Base-by-base conservation (phyloP, 2,329 filamentous ascomycete species). In the Exutisphaerella laricina region DNA sequence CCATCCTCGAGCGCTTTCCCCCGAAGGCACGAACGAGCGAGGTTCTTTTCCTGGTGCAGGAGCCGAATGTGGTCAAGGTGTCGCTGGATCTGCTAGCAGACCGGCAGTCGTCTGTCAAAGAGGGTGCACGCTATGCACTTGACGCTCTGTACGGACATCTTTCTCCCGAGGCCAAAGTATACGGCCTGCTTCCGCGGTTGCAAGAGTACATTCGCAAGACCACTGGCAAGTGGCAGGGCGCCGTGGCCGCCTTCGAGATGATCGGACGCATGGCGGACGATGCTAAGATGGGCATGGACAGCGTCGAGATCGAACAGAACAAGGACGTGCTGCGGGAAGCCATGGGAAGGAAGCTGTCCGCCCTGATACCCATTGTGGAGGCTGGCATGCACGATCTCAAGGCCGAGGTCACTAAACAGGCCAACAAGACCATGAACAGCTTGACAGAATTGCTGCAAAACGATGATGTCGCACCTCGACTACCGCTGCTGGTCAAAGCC, bases 331-430 rank as follows among this genome's bases (percentile, higher is more conserved):
- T 98, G 45, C 80, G 92, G 53, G 87, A 94, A 58, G 76, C 86
- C 35, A 90, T 98, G 86, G 90, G 94, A 53, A 83, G 81, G 63
- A 85, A 84, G 66, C 75, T 97, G 40, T 88, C 90, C 54, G 77
- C 80, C 38, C 71, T 98, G 56, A 97, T 98, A 51, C 92, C 92
- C 17, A 72, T 96, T 31, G 88, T 94, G 44, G 92, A 97, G 69
- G 76, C 74, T 41, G 88, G 88, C 57, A 97, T 98, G 90, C 88
- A 96, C 69, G 92, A 98, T 65, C 75, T 98, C 63, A 98, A 98
- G 75, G 62, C 73, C 35, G 92, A 97, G 61, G 82, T 86, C 21
- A 68, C 70, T 66, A 97, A 95, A 73, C 86, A 94, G 70, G 82
- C 92, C n/a, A 72, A 86, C 61, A 83, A 85, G 67, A 87, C 90